Base-by-base conservation (phyloP, 176 grass and related monocot species). In the Phyllostachys edulis region DNA sequence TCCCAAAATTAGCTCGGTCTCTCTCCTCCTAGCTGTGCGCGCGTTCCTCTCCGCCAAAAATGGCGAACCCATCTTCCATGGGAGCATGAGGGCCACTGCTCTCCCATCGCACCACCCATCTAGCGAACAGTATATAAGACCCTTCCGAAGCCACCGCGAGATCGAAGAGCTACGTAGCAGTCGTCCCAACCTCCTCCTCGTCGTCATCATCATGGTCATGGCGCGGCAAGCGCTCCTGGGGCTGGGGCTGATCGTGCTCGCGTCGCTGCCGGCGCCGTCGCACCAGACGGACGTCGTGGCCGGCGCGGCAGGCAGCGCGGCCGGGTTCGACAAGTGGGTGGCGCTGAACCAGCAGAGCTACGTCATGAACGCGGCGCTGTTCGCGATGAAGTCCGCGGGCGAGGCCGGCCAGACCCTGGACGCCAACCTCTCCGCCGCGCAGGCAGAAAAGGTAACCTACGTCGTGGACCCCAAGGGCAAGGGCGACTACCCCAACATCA, bases 401-500 rank as follows among this genome's bases (percentile, higher is more conserved):
- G 72, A 50, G 42, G n/a, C 20, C 0, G 83, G 71, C 49, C 86
- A 49, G 72, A 46, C 59, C 34, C 29, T 90, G 11, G 88, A 93
- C 72, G 44, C 13, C 49, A 36, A 11, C 57, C 91, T 93, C 1
- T 2, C 78, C 1, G 21, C 38, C 3, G 91, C 88, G 2, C 82
- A 93, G 61, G 51, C 36, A 0, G 76, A 69, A 0, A 81, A 87
- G 40, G 62, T 69, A 3, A 82, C 57, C 3, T 82, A 74, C 40
- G 64, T 74, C 4, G 60, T 93, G 2, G 82, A 84, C 88, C 73
- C 85, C 9, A 2, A 12, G 13, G 85, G 85, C 16, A 16, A 0
- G 0, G 81, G 82, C 49, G 45, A 85, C 52, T 90, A 88, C 77
- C 0, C 4, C 13, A 93, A 23, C 67, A 67, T 93, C 69, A 85